Percentiles rank a stretch among this genome's conserved stretches.
Conservation (phyloP, 169 alveolate genomes). For the Cryptosporidium bovis region DNA sequence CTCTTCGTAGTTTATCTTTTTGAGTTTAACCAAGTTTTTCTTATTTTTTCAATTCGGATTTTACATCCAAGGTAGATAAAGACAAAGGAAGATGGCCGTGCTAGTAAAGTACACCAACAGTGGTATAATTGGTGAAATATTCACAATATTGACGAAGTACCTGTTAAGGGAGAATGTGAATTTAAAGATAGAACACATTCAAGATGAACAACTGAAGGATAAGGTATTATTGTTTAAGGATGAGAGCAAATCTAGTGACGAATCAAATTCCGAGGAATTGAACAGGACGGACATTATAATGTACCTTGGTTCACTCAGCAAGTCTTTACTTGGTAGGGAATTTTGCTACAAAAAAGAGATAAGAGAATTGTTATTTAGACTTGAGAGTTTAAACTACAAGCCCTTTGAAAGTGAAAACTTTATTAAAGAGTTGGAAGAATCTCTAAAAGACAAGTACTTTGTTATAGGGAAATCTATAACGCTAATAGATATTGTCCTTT, state of each 20-base stretch:
- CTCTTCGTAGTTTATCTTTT: no score
- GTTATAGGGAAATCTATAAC: constrained; percentile 45
- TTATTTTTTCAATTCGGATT: background rate
- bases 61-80: no score
- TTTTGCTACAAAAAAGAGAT: background rate
- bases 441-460: constrained; percentile 25
- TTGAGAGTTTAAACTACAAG: background rate
- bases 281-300: constrained; percentile 15
- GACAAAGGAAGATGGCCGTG: background rate
- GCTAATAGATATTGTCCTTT: constrained; percentile 29
- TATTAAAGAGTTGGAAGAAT: constrained; percentile 11
- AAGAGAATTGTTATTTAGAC: constrained; percentile 23
- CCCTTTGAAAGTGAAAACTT: background rate
- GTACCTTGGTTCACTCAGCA: constrained; percentile 31
- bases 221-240: background rate
- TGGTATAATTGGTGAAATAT: background rate
- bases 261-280: no score
- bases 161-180: constrained; percentile 9
- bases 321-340: constrained; percentile 16
- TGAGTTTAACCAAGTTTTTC: background rate
- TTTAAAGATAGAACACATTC: background rate
- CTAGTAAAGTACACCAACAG: constrained; percentile 15
- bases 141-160: constrained; percentile 6
- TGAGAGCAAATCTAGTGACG: background rate
- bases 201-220: background rate